Conservation (phyloP, 306 rosid genomes). For the Cyclanthera cordifolia region DNA sequence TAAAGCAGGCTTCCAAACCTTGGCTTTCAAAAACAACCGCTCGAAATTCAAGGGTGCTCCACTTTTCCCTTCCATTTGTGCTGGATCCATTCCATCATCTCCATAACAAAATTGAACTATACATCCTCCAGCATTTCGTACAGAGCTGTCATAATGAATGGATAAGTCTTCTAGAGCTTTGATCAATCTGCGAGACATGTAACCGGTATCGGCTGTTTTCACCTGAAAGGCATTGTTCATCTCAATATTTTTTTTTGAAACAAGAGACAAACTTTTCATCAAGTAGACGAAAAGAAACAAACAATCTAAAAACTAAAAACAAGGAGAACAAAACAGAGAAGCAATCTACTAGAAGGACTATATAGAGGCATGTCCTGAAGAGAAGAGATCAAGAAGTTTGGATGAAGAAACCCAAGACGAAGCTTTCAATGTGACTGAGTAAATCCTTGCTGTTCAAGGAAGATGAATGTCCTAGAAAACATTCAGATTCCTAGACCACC, state of each 20-base stretch:
- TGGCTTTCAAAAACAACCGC: constrained; percentile 55
- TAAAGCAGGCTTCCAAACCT: constrained; percentile 36
- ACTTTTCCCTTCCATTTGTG: constrained; percentile 72
- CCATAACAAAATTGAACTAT: constrained; percentile 83
- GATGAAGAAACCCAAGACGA: no score
- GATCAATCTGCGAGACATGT: constrained; percentile 88
- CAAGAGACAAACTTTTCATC: no score
- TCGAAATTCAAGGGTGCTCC: constrained; percentile 84
- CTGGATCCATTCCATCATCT: constrained; percentile 97
- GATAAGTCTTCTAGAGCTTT: constrained; percentile 77
- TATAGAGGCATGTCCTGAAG: no score
- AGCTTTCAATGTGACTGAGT: no score
- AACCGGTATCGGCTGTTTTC: constrained; percentile 97
- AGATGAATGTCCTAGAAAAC: no score
- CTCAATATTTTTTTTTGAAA: not conserved
- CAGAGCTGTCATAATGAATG: constrained; percentile 75
- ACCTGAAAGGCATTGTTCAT: constrained; percentile 38
- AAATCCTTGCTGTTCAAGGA: no score
- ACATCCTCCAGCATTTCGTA: constrained; percentile 63
- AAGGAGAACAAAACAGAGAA: no score
- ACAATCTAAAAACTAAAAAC: no score
- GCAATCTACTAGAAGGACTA: no score
- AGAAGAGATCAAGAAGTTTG: no score
- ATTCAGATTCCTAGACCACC: no score
- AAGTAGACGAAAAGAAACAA: no score